These are phyloP conservation scores for Neofusicoccum umdonicola DNA, from an alignment of 2,329 filamentous ascomycete species.

Conservation along the genomic window DNA sequence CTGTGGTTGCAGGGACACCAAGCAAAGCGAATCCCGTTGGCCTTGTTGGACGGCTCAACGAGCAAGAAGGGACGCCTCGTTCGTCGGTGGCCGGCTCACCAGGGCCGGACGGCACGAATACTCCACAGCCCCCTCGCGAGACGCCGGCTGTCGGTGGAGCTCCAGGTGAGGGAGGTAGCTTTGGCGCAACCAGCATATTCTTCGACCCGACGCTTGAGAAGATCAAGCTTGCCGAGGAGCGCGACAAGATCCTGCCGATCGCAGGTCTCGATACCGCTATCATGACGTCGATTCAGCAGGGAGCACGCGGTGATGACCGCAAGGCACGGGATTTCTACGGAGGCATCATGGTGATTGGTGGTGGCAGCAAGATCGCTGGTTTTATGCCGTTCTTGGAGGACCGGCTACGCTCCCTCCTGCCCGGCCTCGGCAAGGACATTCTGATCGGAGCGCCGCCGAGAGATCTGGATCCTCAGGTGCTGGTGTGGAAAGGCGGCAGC, in stretches of 20 bases:
- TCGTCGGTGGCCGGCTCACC: conserved; percentile 88
- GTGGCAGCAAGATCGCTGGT: conserved; percentile 52
- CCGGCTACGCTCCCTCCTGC: conserved; percentile 65
- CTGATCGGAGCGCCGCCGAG: conserved; percentile 70
- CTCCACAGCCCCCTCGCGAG: conserved; percentile 52
- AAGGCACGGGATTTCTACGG: conserved; percentile 78
- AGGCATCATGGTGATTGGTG: conserved; percentile 40
- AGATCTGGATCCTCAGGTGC: conserved; percentile 96
- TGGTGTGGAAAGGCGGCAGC: conserved; percentile 95
- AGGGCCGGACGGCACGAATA: conserved; percentile 70
- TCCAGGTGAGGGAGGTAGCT: conserved; percentile 36
- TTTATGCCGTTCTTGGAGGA: conserved; percentile 84
- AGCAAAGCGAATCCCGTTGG: conserved; percentile 62
- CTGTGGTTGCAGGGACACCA: conserved; percentile 54
- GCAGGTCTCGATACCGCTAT: conserved; percentile 87
- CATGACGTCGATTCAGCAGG: conserved; percentile 82
- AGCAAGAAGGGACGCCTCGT: conserved; percentile 70
- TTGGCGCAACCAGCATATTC: conserved; percentile 48
- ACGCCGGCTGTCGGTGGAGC: conserved; percentile 41
- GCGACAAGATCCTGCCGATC: conserved; percentile 77
- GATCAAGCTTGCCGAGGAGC: conserved; percentile 57
- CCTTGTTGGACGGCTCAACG: conserved; percentile 66
- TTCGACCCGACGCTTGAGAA: conserved; percentile 49
- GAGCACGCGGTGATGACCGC: conserved; percentile 84
- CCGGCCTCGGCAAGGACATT: conserved; percentile 64